Conservation (phyloP, 148 eudicot genomes). For the Dianthus caryophyllus region DNA sequence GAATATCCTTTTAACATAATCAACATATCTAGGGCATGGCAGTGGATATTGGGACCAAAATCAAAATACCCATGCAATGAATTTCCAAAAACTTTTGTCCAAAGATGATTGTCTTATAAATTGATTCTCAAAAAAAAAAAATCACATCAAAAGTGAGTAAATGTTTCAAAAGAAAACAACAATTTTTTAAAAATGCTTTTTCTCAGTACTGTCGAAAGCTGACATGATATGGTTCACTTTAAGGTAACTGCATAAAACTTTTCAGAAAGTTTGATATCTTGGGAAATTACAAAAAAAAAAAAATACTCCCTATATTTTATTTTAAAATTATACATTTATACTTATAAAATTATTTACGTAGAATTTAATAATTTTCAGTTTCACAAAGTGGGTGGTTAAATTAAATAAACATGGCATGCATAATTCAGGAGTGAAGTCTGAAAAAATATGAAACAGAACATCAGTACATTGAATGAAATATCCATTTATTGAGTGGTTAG, state of each 20-base stretch:
- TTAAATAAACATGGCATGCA: too few relatives aligned
- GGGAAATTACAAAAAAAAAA: conserved; percentile 4
- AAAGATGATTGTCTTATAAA: background rate
- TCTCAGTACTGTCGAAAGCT: conserved; percentile 16
- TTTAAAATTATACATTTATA: too few relatives aligned
- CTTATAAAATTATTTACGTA: too few relatives aligned
- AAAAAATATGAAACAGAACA: conserved; percentile 1
- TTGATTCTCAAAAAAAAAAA: background rate
- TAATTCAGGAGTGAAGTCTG: too few relatives aligned
- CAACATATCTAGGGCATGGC: too few relatives aligned
- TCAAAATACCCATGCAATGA: background rate
- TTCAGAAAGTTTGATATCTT: conserved; percentile 5
- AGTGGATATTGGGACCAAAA: background rate
- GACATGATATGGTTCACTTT: conserved; percentile 25
- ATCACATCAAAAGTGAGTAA: background rate
- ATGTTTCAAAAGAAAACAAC: conserved; percentile 19
- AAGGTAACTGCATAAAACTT: conserved; percentile 11
- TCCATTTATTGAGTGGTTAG: conserved; percentile 26
- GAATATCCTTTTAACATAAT: too few relatives aligned
- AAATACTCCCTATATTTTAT: background rate
- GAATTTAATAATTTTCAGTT: too few relatives aligned
- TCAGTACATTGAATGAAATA: conserved; percentile 27
- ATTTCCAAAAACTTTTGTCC: background rate
- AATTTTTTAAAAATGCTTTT: background rate
- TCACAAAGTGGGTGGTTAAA: too few relatives aligned